Evolutionary conservation across 1,139 yeast species (phyloP).

Genomic region (Yarrowia galli): DNA sequence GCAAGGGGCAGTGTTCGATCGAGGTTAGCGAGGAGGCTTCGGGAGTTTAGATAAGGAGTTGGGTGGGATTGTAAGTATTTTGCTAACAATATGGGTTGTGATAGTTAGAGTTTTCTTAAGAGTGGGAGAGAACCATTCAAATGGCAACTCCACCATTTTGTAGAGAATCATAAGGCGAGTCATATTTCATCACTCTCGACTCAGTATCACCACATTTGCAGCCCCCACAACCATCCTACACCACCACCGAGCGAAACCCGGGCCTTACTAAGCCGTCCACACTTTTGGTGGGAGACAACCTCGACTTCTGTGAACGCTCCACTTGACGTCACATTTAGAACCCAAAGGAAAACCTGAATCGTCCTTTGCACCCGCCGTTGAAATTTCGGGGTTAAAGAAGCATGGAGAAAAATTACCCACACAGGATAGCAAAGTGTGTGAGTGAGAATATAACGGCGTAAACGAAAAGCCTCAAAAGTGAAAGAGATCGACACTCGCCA

Average conservation of each 20-base stretch:
- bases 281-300: constrained; percentile 13
- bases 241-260: background rate
- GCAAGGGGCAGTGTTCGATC: constrained; percentile 30
- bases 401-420: background rate
- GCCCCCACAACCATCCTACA: background rate
- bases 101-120: background rate
- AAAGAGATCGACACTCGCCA: background rate
- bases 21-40: background rate
- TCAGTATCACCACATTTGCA: too few relatives aligned
- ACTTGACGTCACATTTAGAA: constrained; percentile 6
- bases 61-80: background rate
- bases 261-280: background rate
- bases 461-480: background rate
- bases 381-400: constrained; percentile 32
- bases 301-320: background rate
- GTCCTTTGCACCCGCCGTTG: constrained; percentile 18
- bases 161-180: too few relatives aligned
- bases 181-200: too few relatives aligned
- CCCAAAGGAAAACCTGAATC: constrained; percentile 13
- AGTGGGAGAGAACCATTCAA: too few relatives aligned
- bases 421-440: background rate
- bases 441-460: background rate
- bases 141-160: too few relatives aligned
- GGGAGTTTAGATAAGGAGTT: background rate
- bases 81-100: too few relatives aligned